phyloP scores from a whole-genome alignment of 495 filamentous ascomycete species.

The Extremus antarcticus region DNA sequence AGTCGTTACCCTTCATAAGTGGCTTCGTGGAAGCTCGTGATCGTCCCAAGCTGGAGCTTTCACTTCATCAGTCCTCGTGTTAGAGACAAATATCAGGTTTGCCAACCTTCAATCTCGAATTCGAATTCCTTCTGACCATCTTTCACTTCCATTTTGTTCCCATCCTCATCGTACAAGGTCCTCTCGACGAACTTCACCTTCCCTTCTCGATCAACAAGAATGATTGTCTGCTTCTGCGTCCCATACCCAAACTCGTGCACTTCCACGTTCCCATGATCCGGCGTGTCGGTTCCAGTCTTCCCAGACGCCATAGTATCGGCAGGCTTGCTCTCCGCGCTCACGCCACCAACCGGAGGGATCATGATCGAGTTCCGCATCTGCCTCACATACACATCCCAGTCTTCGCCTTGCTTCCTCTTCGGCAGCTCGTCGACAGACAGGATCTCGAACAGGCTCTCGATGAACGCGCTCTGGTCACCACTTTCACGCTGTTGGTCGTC shows the following conservation, averaged over 20 bases:
- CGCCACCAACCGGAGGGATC: constrained; percentile 59
- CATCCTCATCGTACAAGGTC: constrained; percentile 63
- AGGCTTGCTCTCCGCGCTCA: constrained; percentile 37
- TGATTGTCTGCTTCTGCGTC: constrained; percentile 84
- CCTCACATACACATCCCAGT: constrained; percentile 58
- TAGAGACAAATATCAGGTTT: too few relatives aligned
- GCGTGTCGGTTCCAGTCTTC: constrained; percentile 8
- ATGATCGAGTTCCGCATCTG: constrained; percentile 72
- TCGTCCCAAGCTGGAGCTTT: too few relatives aligned
- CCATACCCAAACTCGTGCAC: constrained; percentile 56
- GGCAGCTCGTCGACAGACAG: constrained; percentile 68
- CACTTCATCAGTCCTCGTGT: too few relatives aligned
- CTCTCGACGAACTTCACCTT: constrained; percentile 74
- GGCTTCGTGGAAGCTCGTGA: too few relatives aligned
- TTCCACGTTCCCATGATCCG: constrained; percentile 16
- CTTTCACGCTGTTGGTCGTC: constrained; percentile 35
- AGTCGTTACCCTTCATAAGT: too few relatives aligned
- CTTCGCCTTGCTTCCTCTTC: constrained; percentile 39
- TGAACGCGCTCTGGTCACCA: constrained; percentile 49
- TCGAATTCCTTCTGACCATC: constrained; percentile 52
- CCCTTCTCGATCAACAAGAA: constrained; percentile 66
- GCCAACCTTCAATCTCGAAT: constrained; percentile 42
- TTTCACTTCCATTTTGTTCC: constrained; percentile 46
- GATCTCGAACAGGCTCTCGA: constrained; percentile 58
- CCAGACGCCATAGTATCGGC: constrained; percentile 44